Conservation (phyloP, 495 filamentous ascomycete genomes). For the Staphylotrichum tortipilum region DNA sequence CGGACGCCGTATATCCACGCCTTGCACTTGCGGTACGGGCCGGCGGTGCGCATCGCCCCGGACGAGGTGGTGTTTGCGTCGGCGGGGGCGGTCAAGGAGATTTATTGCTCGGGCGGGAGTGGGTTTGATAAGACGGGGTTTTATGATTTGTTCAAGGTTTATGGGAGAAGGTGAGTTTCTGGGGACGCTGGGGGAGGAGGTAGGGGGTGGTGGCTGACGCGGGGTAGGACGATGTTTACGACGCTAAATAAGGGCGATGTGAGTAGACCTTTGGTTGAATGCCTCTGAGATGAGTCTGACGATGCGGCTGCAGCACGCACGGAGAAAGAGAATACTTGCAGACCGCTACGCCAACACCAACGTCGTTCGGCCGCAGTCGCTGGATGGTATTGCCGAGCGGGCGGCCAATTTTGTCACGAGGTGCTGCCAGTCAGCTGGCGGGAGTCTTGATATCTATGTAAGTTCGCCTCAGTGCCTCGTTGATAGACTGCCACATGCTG, state of each 20-base stretch:
- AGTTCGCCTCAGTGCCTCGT: conserved; percentile 4
- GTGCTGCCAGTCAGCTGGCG: conserved; percentile 34
- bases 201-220: too few relatives aligned
- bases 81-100: conserved; percentile 52
- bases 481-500: not conserved
- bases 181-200: too few relatives aligned
- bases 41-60: conserved; percentile 48
- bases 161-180: conserved; percentile 42
- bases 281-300: not conserved
- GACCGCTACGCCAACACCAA: conserved; percentile 61
- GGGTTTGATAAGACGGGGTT: conserved; percentile 63
- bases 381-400: conserved; percentile 47
- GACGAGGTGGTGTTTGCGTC: conserved; percentile 56
- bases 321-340: conserved; percentile 51
- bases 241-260: conserved; percentile 49
- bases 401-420: conserved; percentile 43
- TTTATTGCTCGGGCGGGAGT: conserved; percentile 56
- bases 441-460: conserved; percentile 52
- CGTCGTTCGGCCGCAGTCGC: conserved; percentile 43
- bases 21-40: conserved; percentile 48
- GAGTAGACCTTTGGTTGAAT: conserved; percentile 1
- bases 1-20: conserved; percentile 47
- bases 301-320: conserved; percentile 39
- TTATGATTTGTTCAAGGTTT: conserved; percentile 55
- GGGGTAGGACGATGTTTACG: conserved; percentile 53